Evolutionary conservation across 202 grass and related monocot species (phyloP).

Genomic region (Schoenoplectus triqueter): DNA sequence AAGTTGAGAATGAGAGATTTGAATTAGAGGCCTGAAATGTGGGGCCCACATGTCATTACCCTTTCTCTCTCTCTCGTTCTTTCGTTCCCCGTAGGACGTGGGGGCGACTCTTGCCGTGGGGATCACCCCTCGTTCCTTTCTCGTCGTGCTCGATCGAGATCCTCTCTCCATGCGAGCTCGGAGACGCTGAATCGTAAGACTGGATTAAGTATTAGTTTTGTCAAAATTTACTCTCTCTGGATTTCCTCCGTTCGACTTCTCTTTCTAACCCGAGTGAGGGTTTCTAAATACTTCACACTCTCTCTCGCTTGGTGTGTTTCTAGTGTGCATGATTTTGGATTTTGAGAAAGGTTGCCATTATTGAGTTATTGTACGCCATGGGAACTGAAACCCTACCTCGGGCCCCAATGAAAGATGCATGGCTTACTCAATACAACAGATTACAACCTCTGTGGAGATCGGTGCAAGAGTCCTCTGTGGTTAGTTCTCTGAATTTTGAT

Average conservation of each 20-base stretch:
- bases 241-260: background rate
- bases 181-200: background rate
- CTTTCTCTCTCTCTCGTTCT: background rate
- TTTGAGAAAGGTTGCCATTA: background rate
- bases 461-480: constrained; percentile 55
- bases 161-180: background rate
- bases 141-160: constrained; percentile 8
- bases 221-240: background rate
- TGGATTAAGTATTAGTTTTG: background rate
- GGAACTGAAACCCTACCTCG: constrained; percentile 25
- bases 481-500: constrained; percentile 27
- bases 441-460: constrained; percentile 58
- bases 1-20: background rate
- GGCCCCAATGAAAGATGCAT: constrained; percentile 51
- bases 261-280: background rate
- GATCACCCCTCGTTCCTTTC: background rate
- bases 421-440: constrained; percentile 48
- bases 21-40: background rate
- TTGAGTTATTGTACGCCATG: background rate
- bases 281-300: background rate
- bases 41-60: background rate
- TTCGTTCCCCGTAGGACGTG: background rate
- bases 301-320: background rate
- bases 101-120: background rate
- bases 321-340: background rate